These are phyloP conservation scores for Phytopythium chamaehyphon DNA, from an alignment of 352 stramenopile genomes.

Conservation along the genomic window DNA sequence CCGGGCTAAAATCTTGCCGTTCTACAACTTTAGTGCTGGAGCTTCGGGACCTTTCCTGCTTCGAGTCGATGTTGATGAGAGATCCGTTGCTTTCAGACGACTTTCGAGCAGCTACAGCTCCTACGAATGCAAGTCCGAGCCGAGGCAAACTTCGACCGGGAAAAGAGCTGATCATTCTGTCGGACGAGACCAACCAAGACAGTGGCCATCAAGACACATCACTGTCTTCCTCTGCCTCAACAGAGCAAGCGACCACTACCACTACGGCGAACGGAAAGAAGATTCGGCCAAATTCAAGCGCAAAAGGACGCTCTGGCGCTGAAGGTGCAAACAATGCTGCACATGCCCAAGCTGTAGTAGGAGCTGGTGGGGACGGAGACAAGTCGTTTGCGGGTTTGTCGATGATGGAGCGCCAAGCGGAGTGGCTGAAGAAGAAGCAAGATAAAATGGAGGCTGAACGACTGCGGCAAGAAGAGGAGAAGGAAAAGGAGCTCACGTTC, in stretches of 20 bases:
- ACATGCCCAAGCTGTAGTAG: background rate
- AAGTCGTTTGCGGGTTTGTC: conserved; percentile 65
- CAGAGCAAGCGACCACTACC: conserved; percentile 1
- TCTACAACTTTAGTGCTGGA: conserved; percentile 40
- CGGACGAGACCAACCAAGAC: conserved; percentile 33
- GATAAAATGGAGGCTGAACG: conserved; percentile 69
- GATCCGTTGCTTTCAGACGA: background rate
- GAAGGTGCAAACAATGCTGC: background rate
- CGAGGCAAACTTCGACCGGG: conserved; percentile 69
- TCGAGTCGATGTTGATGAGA: conserved; percentile 2
- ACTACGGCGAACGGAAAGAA: background rate
- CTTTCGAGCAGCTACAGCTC: conserved; percentile 4
- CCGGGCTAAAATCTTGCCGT: background rate
- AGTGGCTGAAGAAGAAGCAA: conserved; percentile 78
- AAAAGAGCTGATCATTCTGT: conserved; percentile 76
- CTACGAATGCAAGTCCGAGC: conserved; percentile 43
- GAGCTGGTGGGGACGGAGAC: background rate
- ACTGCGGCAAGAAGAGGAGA: conserved; percentile 61
- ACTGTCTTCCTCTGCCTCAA: background rate
- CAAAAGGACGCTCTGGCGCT: conserved; percentile 8
- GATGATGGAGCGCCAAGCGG: conserved; percentile 75
- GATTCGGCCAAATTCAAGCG: conserved; percentile 1
- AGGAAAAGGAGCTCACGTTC: conserved; percentile 78
- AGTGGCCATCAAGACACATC: background rate
- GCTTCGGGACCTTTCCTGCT: conserved; percentile 55